phyloP scores from a whole-genome alignment of 2,329 filamentous ascomycete genomes.

The Leptographium flavum region DNA sequence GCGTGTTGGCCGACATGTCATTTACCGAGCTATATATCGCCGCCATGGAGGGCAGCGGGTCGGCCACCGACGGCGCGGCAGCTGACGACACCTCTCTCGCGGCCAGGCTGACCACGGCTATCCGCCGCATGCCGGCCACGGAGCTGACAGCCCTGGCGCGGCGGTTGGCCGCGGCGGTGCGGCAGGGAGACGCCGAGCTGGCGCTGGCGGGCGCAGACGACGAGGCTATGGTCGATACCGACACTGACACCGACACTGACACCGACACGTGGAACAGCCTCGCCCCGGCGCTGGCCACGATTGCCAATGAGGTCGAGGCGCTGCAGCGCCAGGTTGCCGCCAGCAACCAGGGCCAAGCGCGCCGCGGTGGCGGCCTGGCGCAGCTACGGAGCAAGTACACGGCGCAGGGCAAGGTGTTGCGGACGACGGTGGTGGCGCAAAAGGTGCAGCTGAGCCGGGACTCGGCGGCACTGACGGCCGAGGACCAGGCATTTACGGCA shows the following conservation, averaged over 20 bases:
- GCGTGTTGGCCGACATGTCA: constrained; percentile 15
- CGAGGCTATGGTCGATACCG: constrained; percentile 14
- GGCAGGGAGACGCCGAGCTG: constrained; percentile 22
- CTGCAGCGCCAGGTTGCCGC: constrained; percentile 31
- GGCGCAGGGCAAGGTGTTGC: constrained; percentile 51
- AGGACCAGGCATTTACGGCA: constrained; percentile 56
- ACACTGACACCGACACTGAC: not conserved
- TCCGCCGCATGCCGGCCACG: constrained; percentile 46
- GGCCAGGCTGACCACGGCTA: constrained; percentile 26
- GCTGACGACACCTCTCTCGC: constrained; percentile 33
- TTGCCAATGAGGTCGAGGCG: constrained; percentile 30
- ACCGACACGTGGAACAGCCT: constrained; percentile 10
- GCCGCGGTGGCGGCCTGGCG: not conserved
- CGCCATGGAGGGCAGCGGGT: constrained; percentile 24
- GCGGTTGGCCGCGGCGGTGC: constrained; percentile 24
- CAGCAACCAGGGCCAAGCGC: constrained; percentile 21
- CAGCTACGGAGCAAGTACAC: constrained; percentile 60
- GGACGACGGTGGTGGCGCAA: constrained; percentile 68
- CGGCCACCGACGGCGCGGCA: constrained; percentile 16
- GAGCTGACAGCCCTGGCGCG: constrained; percentile 27
- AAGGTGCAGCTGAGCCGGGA: constrained; percentile 69
- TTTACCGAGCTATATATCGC: constrained; percentile 47
- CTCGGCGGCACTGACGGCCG: constrained; percentile 52
- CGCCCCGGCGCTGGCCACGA: constrained; percentile 20
- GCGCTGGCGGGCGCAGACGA: constrained; percentile 20